Evolutionary conservation across 1,284 basidiomycete species (phyloP).

Genomic region (Sanghuangporus baumii): DNA sequence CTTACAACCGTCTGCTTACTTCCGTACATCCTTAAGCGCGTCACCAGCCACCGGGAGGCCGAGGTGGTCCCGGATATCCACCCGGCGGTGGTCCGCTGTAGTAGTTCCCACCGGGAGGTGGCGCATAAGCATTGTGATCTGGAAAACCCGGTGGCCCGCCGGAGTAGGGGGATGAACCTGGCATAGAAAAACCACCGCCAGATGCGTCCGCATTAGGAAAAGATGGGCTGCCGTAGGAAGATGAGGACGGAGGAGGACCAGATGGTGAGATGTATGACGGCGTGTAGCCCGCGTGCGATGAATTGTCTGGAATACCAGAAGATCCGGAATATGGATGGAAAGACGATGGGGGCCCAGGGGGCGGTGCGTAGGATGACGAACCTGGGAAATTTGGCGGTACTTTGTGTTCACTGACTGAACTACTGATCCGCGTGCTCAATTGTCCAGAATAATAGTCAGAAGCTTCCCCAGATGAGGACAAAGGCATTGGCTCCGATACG

Average conservation of each 20-base stretch:
- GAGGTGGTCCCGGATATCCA: constrained; percentile 4
- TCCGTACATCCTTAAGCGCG: background rate
- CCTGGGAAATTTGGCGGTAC: constrained; percentile 9
- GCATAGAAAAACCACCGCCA: constrained; percentile 12
- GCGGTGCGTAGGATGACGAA: constrained; percentile 13
- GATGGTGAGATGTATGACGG: constrained; percentile 21
- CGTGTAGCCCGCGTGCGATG: constrained; percentile 24
- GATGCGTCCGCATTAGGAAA: constrained; percentile 4
- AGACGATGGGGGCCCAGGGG: constrained; percentile 21
- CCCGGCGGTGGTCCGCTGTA: constrained; percentile 10
- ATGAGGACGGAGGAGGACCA: background rate
- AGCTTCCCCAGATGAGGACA: constrained; percentile 12
- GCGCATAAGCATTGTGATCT: background rate
- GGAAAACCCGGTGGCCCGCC: constrained; percentile 6
- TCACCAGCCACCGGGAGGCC: constrained; percentile 5
- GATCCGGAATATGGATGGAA: constrained; percentile 22
- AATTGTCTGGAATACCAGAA: background rate
- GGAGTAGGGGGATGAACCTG: constrained; percentile 4
- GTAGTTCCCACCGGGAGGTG: constrained; percentile 10
- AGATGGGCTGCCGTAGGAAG: background rate
- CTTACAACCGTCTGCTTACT: background rate
- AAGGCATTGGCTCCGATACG: constrained; percentile 6
- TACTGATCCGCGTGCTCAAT: background rate
- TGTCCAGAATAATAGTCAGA: constrained; percentile 13
- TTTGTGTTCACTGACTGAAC: background rate